These are phyloP conservation scores for Penicillium expansum DNA, from an alignment of 2,329 filamentous ascomycete species.

Conservation along the genomic window DNA sequence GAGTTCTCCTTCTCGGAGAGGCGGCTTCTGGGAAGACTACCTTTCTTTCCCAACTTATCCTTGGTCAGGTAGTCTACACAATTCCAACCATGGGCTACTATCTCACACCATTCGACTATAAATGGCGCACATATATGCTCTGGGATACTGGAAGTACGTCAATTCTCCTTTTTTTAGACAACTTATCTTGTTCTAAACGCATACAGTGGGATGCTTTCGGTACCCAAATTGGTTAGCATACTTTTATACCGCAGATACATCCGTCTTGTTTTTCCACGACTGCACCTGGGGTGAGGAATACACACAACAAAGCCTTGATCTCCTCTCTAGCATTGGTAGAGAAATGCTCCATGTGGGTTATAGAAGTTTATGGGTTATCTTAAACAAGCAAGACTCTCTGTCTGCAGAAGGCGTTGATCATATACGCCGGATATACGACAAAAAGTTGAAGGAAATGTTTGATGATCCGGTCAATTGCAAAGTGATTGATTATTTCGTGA, in stretches of 20 bases:
- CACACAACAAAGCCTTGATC: background rate
- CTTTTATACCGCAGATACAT: background rate
- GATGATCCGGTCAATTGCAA: too few relatives aligned
- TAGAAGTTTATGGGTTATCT: too few relatives aligned
- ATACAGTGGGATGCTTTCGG: background rate
- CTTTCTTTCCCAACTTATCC: background rate
- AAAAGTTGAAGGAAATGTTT: too few relatives aligned
- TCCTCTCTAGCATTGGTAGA: too few relatives aligned
- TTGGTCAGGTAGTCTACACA: background rate
- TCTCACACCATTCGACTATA: background rate
- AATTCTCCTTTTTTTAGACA: background rate
- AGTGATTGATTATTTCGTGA: too few relatives aligned
- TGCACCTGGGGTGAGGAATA: background rate
- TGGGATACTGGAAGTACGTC: background rate
- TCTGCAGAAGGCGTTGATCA: too few relatives aligned
- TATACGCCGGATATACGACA: too few relatives aligned
- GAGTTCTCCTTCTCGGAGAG: background rate
- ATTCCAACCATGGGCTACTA: background rate
- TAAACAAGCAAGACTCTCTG: too few relatives aligned
- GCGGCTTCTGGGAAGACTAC: background rate
- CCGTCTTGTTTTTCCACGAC: background rate
- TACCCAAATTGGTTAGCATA: background rate
- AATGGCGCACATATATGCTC: background rate
- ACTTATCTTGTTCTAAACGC: background rate
- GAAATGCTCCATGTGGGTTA: too few relatives aligned